A percentile compares a stretch with the other conserved stretches of the same genome.
These are phyloP conservation scores for Falciphora oryzae DNA, from an alignment of 2,329 filamentous ascomycete species.

Conservation along the genomic window DNA sequence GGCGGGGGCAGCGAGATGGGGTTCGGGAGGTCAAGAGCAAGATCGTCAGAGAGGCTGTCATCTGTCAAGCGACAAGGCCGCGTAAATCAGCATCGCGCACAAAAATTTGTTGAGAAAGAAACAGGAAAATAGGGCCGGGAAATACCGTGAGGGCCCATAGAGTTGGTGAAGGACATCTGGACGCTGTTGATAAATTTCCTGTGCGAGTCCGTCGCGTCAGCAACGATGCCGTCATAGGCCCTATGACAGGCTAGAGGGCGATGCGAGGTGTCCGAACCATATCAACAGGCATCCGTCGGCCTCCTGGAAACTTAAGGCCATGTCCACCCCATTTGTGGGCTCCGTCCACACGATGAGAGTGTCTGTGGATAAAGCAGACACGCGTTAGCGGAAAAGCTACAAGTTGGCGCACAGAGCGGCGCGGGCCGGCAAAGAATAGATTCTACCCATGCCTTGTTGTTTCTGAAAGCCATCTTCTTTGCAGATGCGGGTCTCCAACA, in stretches of 20 bases:
- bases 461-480: slow-evolving; percentile 98
- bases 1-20: slow-evolving; percentile 71
- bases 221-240: background rate
- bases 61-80: slow-evolving; percentile 41
- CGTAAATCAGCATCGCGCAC: slow-evolving; percentile 20
- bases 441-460: slow-evolving; percentile 69
- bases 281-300: slow-evolving; percentile 88
- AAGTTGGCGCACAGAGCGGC: slow-evolving; percentile 6
- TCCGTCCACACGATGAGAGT: slow-evolving; percentile 99
- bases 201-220: slow-evolving; percentile 8
- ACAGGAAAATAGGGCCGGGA: background rate
- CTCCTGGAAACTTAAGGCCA: slow-evolving; percentile 98
- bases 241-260: background rate
- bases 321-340: slow-evolving; percentile 74
- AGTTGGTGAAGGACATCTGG: slow-evolving; percentile 63
- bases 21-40: slow-evolving; percentile 65
- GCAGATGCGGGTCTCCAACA: slow-evolving; percentile 83
- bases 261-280: slow-evolving; percentile 54
- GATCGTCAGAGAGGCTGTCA: slow-evolving; percentile 82
- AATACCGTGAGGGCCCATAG: slow-evolving; percentile 56
- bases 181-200: slow-evolving; percentile 90
- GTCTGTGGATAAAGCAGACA: slow-evolving; percentile 47
- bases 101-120: background rate
- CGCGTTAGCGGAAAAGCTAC: slow-evolving; percentile 20
- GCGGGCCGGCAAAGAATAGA: slow-evolving; percentile 12